Percentiles rank a stretch among this genome's conserved stretches.
Evolutionary conservation across 2,329 filamentous ascomycete genomes (phyloP).

Genomic region (Xylaria sp.): DNA sequence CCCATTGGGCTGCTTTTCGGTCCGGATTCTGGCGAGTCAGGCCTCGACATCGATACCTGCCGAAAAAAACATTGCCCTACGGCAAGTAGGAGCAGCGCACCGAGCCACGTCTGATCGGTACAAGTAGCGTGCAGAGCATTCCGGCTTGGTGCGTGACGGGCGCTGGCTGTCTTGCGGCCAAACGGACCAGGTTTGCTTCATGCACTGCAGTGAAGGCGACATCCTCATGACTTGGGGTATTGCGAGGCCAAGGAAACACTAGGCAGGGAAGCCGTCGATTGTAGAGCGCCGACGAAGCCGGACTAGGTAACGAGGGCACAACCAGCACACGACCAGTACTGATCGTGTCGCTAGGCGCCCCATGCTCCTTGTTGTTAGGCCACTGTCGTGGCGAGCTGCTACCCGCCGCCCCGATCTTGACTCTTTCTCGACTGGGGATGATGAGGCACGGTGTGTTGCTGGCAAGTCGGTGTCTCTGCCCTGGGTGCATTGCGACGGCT

Average conservation of each 20-base stretch:
- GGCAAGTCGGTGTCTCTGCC: conserved; percentile 13
- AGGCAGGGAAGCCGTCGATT: conserved; percentile 12
- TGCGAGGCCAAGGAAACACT: conserved; percentile 14
- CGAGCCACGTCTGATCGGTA: conserved; percentile 27
- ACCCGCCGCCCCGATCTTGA: conserved; percentile 21
- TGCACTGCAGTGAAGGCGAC: conserved; percentile 11
- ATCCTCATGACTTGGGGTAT: conserved; percentile 12
- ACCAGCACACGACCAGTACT: neutral
- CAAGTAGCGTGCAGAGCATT: conserved; percentile 14
- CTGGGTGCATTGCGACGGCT: conserved; percentile 18
- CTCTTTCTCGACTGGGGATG: conserved; percentile 22
- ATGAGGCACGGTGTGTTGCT: conserved; percentile 17
- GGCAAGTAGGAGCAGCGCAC: conserved; percentile 32
- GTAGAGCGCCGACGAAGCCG: conserved; percentile 9
- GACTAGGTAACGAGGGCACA: conserved; percentile 10
- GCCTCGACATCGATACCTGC: conserved; percentile 40
- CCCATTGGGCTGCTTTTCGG: conserved; percentile 41
- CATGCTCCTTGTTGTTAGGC: conserved; percentile 11
- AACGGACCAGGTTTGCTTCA: conserved; percentile 4
- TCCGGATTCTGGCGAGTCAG: conserved; percentile 40
- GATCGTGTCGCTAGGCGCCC: conserved; percentile 6
- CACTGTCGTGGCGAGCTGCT: conserved; percentile 26
- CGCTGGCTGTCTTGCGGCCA: conserved; percentile 13
- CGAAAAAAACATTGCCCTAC: conserved; percentile 28
- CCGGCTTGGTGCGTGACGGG: conserved; percentile 3